phyloP scores from a whole-genome alignment of 2,329 filamentous ascomycete species.

The Teratosphaeriaceae sp. region DNA sequence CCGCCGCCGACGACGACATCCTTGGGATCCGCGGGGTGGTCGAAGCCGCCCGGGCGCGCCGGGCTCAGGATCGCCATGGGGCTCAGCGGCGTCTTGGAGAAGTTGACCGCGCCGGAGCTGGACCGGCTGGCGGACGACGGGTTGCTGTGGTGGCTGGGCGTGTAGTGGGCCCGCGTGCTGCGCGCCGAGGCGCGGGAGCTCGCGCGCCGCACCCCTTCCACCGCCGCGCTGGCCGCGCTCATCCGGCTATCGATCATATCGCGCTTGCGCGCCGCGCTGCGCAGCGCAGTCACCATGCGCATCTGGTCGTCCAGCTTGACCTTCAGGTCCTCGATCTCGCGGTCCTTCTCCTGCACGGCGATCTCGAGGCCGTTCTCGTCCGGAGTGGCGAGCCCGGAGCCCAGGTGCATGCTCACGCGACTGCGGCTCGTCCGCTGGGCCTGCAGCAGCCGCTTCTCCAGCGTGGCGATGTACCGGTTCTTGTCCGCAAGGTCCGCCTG shows the following conservation, averaged over 20 bases:
- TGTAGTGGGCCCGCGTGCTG: constrained; percentile 7
- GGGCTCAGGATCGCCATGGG: constrained; percentile 24
- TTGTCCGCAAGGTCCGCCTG: constrained; percentile 96
- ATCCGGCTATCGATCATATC: constrained; percentile 48
- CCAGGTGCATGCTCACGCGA: constrained; percentile 69
- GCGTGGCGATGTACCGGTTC: constrained; percentile 88
- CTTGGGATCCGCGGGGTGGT: background rate
- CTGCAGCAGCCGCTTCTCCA: constrained; percentile 88
- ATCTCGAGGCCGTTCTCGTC: constrained; percentile 62
- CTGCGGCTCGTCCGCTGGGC: constrained; percentile 86
- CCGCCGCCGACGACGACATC: background rate
- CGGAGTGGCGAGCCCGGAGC: constrained; percentile 31
- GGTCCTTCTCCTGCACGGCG: constrained; percentile 78
- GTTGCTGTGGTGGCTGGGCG: constrained; percentile 19
- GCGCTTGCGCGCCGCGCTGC: constrained; percentile 76
- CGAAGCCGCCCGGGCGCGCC: constrained; percentile 1
- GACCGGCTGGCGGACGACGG: constrained; percentile 19
- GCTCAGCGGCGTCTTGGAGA: constrained; percentile 23
- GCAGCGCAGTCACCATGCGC: constrained; percentile 80
- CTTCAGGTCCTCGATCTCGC: constrained; percentile 85
- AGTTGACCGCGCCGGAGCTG: constrained; percentile 20
- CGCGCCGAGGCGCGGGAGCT: constrained; percentile 17
- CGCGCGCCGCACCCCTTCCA: background rate
- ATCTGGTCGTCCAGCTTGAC: constrained; percentile 91
- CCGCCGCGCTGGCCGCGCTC: constrained; percentile 13